Conservation (phyloP, 2,329 filamentous ascomycete genomes). For the Aspergillus ochraceoroseus region DNA sequence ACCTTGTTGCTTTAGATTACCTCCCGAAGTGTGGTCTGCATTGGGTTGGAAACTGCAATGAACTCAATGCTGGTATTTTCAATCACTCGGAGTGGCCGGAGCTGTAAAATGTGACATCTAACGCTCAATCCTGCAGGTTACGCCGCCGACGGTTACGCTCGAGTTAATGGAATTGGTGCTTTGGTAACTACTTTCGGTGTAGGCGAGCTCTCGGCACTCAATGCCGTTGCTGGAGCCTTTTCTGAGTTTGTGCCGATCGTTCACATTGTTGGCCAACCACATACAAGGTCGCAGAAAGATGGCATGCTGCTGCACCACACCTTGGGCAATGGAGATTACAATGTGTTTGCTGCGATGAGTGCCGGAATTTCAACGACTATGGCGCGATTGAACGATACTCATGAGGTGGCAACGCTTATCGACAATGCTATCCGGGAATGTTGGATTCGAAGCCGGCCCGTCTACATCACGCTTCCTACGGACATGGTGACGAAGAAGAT, state of each 20-base stretch:
- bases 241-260: conserved; percentile 67
- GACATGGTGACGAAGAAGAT: conserved; percentile 74
- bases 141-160: conserved; percentile 73
- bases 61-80: conserved; percentile 53
- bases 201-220: conserved; percentile 62
- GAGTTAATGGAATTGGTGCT: conserved; percentile 65
- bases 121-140: conserved; percentile 50
- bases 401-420: conserved; percentile 67
- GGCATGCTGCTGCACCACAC: conserved; percentile 59
- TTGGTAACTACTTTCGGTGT: conserved; percentile 73
- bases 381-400: conserved; percentile 64
- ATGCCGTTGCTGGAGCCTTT: conserved; percentile 68
- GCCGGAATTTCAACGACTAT: conserved; percentile 65
- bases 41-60: conserved; percentile 60
- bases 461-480: conserved; percentile 78
- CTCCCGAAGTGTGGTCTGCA: conserved; percentile 50
- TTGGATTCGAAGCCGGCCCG: conserved; percentile 67
- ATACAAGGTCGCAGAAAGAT: conserved; percentile 45
- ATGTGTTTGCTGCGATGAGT: conserved; percentile 77
- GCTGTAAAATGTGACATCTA: no score
- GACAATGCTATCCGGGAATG: conserved; percentile 73
- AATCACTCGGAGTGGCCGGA: no score
- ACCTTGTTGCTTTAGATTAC: conserved; percentile 58
- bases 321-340: conserved; percentile 71
- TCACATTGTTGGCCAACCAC: conserved; percentile 56